Conservation (phyloP, 2,329 filamentous ascomycete species). For the Aureobasidium zeae region DNA sequence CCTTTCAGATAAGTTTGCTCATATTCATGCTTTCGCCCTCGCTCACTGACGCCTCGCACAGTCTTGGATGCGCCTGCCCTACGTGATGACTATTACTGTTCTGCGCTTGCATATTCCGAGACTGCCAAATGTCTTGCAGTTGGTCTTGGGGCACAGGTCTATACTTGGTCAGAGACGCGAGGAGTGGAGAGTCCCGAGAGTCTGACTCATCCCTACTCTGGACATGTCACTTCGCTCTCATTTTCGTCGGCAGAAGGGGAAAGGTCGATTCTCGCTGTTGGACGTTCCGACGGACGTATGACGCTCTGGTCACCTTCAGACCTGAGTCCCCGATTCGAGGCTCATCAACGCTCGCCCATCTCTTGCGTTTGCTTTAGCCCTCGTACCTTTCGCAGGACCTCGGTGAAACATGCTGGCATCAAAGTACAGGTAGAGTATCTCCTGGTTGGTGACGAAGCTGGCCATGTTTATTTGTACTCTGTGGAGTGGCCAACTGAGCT, state of each 20-base stretch:
- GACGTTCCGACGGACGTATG: constrained; percentile 66
- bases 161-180: constrained; percentile 74
- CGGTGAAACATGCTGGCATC: constrained; percentile 40
- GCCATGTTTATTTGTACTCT: constrained; percentile 77
- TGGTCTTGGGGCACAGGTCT: constrained; percentile 68
- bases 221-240: constrained; percentile 69
- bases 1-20: constrained; percentile 60
- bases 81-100: constrained; percentile 95
- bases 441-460: constrained; percentile 73
- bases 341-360: constrained; percentile 61
- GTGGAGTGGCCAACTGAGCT: constrained; percentile 65
- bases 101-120: constrained; percentile 73
- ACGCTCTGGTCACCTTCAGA: constrained; percentile 71
- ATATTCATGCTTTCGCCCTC: background rate
- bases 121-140: constrained; percentile 71
- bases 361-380: constrained; percentile 79
- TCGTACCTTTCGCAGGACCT: constrained; percentile 42
- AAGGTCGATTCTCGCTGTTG: constrained; percentile 75
- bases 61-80: constrained; percentile 81
- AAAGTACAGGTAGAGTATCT: constrained; percentile 68
- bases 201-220: constrained; percentile 42
- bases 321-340: constrained; percentile 60
- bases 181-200: constrained; percentile 54
- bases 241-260: constrained; percentile 74
- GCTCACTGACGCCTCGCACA: constrained; percentile 38